phyloP scores from a whole-genome alignment of 768 basidiomycete genomes.

The Pisolithus orientalis region DNA sequence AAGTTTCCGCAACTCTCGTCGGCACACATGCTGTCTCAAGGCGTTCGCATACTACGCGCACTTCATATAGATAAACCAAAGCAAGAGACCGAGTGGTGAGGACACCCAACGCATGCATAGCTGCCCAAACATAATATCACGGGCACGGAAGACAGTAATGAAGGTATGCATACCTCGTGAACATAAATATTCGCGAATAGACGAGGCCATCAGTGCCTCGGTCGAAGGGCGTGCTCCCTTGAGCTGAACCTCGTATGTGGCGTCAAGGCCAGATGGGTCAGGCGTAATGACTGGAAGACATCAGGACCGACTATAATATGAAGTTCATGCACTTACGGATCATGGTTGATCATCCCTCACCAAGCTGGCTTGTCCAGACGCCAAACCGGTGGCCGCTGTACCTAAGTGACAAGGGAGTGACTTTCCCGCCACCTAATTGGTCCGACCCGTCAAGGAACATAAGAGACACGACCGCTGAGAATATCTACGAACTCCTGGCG shows the following conservation, averaged over 20 bases:
- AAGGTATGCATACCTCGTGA: constrained; percentile 59
- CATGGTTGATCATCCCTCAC: constrained; percentile 93
- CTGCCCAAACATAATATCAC: constrained; percentile 41
- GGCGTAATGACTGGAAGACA: constrained; percentile 62
- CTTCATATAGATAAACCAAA: constrained; percentile 63
- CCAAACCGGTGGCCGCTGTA: constrained; percentile 94
- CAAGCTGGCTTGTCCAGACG: constrained; percentile 87
- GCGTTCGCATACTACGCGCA: constrained; percentile 73
- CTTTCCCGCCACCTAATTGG: constrained; percentile 26
- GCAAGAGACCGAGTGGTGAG: constrained; percentile 87
- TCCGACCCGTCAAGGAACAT: constrained; percentile 31
- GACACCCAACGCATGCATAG: constrained; percentile 74
- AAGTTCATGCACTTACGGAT: constrained; percentile 42
- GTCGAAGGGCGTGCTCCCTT: constrained; percentile 94
- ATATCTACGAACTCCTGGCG: constrained; percentile 76
- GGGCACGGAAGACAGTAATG: neutral
- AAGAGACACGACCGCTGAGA: constrained; percentile 67
- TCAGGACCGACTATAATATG: constrained; percentile 5
- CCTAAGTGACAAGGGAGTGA: constrained; percentile 73
- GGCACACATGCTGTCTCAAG: constrained; percentile 67
- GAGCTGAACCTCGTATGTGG: constrained; percentile 80
- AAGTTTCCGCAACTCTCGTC: constrained; percentile 81
- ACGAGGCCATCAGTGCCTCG: constrained; percentile 89
- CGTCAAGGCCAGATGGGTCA: constrained; percentile 49
- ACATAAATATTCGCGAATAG: constrained; percentile 88